Percentiles rank a stretch among this genome's conserved stretches.
phyloP scores from a whole-genome alignment of 2,329 filamentous ascomycete species.

The Neonectria coccinea region DNA sequence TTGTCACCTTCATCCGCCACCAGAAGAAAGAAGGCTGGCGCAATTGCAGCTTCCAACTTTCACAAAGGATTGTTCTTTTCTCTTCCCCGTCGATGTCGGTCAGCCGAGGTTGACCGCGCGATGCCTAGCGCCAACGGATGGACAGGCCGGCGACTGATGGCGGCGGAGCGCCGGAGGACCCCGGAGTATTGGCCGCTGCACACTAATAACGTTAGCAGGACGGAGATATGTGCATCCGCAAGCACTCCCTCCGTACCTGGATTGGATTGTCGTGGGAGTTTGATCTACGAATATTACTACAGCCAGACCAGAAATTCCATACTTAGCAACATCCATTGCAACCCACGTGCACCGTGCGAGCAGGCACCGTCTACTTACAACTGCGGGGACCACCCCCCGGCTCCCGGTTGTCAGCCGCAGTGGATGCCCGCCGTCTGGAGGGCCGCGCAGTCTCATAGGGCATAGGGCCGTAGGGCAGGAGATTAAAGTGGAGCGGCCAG shows the following conservation, averaged over 20 bases:
- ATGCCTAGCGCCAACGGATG: neutral
- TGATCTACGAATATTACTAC: too few relatives aligned
- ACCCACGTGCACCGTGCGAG: neutral
- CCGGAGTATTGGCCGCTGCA: neutral
- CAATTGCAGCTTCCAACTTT: too few relatives aligned
- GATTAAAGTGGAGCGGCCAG: conserved; percentile 22
- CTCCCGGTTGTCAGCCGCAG: conserved; percentile 26
- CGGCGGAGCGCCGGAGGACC: neutral
- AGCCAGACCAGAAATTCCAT: neutral
- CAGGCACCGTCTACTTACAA: neutral
- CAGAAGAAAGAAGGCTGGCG: neutral
- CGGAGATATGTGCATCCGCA: neutral
- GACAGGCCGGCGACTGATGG: neutral
- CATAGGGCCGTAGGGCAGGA: conserved; percentile 29
- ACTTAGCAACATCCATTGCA: neutral
- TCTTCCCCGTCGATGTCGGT: neutral
- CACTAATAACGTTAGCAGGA: neutral
- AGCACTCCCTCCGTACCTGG: too few relatives aligned
- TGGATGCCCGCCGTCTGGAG: conserved; percentile 13
- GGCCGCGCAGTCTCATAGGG: conserved; percentile 24
- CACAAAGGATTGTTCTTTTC: too few relatives aligned
- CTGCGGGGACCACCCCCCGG: neutral
- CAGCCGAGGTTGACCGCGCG: neutral
- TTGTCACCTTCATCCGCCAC: neutral
- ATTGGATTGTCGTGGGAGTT: neutral